These are phyloP conservation scores for Xylaria sp. DNA, from an alignment of 495 filamentous ascomycete genomes.

Conservation along the genomic window DNA sequence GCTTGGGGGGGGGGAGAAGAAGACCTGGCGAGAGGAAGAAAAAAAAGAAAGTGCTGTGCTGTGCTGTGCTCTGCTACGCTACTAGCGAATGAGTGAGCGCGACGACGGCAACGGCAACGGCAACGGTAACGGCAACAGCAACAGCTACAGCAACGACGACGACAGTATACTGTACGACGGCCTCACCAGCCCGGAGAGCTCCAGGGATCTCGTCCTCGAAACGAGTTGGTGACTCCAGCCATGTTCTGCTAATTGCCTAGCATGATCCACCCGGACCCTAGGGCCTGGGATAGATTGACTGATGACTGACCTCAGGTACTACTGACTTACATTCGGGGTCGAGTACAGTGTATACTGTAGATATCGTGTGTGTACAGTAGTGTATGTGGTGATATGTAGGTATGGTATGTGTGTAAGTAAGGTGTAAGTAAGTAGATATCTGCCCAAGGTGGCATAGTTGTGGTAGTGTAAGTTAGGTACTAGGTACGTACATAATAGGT, in stretches of 20 bases:
- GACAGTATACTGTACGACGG: constrained; percentile 11
- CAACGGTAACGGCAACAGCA: neutral
- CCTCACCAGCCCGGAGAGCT: constrained; percentile 1
- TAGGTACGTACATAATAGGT: too few species aligned
- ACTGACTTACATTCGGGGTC: neutral
- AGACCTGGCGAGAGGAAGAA: constrained; percentile 15
- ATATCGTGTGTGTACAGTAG: too few species aligned
- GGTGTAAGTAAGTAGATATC: too few species aligned
- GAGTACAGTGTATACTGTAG: constrained; percentile 6
- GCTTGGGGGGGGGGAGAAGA: too few species aligned
- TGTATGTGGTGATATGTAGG: too few species aligned
- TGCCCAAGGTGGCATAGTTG: too few species aligned
- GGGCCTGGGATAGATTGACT: constrained; percentile 26
- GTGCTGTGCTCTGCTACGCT: too few species aligned
- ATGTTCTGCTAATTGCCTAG: constrained; percentile 14
- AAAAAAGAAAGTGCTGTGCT: constrained; percentile 19
- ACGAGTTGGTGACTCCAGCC: neutral
- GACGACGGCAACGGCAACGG: neutral
- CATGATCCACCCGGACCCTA: constrained; percentile 19
- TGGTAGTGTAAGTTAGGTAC: neutral
- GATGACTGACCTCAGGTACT: constrained; percentile 4
- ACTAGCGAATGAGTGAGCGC: too few species aligned
- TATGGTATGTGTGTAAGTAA: too few species aligned
- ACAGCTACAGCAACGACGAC: neutral
- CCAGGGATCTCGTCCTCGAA: neutral